A percentile compares a stretch with the other conserved stretches of the same genome.
Evolutionary conservation across 768 basidiomycete genomes (phyloP).

Genomic region (Dacryopinax primogenitus): DNA sequence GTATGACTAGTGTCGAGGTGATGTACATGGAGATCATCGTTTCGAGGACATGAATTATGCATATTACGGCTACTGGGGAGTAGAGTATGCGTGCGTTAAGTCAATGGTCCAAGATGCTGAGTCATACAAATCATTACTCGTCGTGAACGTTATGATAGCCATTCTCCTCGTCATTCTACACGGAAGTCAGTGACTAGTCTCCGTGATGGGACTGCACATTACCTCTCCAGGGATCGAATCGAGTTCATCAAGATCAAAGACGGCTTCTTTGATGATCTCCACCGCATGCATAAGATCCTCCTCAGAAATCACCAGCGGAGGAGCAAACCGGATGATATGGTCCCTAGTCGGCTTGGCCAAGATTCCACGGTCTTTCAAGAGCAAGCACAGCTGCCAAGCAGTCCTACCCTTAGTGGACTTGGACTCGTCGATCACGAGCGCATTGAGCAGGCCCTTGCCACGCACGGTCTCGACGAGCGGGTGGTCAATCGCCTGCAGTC

Average conservation of each 20-base stretch:
- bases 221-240: constrained; percentile 15
- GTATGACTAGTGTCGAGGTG: no score
- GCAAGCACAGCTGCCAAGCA: constrained; percentile 90
- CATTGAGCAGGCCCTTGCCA: constrained; percentile 81
- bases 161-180: background rate
- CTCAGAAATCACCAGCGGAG: constrained; percentile 88
- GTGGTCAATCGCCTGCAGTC: constrained; percentile 45
- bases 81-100: background rate
- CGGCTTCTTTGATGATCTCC: constrained; percentile 57
- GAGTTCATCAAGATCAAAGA: constrained; percentile 71
- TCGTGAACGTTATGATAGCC: constrained; percentile 4
- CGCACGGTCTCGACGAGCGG: constrained; percentile 69
- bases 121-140: background rate
- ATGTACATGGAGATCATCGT: background rate
- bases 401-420: constrained; percentile 63
- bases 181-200: background rate
- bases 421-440: constrained; percentile 80
- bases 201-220: background rate
- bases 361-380: constrained; percentile 81
- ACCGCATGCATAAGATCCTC: constrained; percentile 66
- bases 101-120: background rate
- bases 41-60: background rate
- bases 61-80: constrained; percentile 2
- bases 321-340: constrained; percentile 92
- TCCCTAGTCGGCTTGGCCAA: constrained; percentile 93